Evolutionary conservation across 2,329 filamentous ascomycete species (phyloP), one percentile per base, ranked within the genome.

Genomic region (Gnomoniopsis sp.): DNA sequence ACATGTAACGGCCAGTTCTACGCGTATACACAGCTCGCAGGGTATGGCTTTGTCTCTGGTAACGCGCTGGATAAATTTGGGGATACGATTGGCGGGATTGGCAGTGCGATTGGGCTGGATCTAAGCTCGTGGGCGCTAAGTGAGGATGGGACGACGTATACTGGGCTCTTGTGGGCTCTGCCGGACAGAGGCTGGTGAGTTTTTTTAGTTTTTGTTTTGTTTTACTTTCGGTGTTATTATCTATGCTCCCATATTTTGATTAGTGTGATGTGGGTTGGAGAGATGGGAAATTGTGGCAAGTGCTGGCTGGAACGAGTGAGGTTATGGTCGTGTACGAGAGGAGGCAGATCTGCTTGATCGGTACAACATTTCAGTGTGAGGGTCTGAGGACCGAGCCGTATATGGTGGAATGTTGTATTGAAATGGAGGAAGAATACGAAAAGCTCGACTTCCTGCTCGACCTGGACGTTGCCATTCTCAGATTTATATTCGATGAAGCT

Each of bases 31-130:
- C 77, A 81, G 58, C 80, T 91, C 11, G 86, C 84, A 4, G 88
- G 88, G 11, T 90, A 86, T 67, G 88, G 88, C 6, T 80, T 77
- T 57, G 71, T 90, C 3, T 72, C 81, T 0, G 77, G 77, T 34
- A 78, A 86, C 65, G 79, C 80, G 2, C 75, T 79, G 34, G 88
- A 91, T 72, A 86, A 87, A 67, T 87, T 81, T 64, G 86, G 86
- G 33, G 88, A 91, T 67, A 90, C 87, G 0, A 74, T 90, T 33
- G 86, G 85, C 41, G 85, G 86, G 1, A 77, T 88, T 53, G 88
- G 88, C 10, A 59, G 52, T 17, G 52, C 57, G 3, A 51, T 55
- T 6, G 53, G 41, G 30, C 36, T 48, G 30, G 57, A 59, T 2
- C 52, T 22, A 33, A 34, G 30, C 38, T 51, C 80, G 10, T 91